Evolutionary conservation across 1,284 basidiomycete species (phyloP).

Genomic region (Tylopilus sp.): DNA sequence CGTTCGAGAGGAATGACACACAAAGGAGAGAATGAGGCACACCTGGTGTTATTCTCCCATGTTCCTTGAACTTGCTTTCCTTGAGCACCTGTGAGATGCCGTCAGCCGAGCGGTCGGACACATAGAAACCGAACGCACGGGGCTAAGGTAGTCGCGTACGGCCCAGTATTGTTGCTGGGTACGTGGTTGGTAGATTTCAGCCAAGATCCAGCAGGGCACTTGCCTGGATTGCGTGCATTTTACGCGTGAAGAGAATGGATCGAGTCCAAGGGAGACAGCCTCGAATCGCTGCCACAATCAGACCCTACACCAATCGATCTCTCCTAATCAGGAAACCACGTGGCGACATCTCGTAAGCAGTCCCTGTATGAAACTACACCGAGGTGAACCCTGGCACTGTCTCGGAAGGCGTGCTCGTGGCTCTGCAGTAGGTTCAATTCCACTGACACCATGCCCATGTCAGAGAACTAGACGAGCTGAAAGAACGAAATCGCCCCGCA

Average conservation of each 20-base stretch:
- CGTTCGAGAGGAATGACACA: slow-evolving; percentile 4
- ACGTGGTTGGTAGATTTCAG: slow-evolving; percentile 8
- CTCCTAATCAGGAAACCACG: slow-evolving; percentile 31
- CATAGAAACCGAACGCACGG: slow-evolving; percentile 50
- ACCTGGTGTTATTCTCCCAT: slow-evolving; percentile 96
- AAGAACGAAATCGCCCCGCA: no score
- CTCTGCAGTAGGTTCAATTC: no score
- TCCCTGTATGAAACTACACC: no score
- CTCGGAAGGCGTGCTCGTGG: no score
- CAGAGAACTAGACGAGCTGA: no score
- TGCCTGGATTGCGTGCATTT: slow-evolving; percentile 74
- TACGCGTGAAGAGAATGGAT: slow-evolving; percentile 2
- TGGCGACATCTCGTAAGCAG: slow-evolving; percentile 12
- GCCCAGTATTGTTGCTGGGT: slow-evolving; percentile 87
- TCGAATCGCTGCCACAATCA: slow-evolving; percentile 28
- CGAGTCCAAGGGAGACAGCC: slow-evolving; percentile 16
- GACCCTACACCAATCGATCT: slow-evolving; percentile 35
- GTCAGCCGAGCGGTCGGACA: slow-evolving; percentile 31
- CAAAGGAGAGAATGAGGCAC: slow-evolving; percentile 28
- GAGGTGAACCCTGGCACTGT: no score
- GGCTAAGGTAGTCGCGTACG: slow-evolving; percentile 93
- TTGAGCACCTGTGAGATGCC: slow-evolving; percentile 72
- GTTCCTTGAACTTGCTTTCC: slow-evolving; percentile 99
- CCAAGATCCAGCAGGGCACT: slow-evolving; percentile 7
- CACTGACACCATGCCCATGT: no score